Evolutionary conservation across 2,329 filamentous ascomycete genomes (phyloP).

Genomic region (Trichoderma sp.): DNA sequence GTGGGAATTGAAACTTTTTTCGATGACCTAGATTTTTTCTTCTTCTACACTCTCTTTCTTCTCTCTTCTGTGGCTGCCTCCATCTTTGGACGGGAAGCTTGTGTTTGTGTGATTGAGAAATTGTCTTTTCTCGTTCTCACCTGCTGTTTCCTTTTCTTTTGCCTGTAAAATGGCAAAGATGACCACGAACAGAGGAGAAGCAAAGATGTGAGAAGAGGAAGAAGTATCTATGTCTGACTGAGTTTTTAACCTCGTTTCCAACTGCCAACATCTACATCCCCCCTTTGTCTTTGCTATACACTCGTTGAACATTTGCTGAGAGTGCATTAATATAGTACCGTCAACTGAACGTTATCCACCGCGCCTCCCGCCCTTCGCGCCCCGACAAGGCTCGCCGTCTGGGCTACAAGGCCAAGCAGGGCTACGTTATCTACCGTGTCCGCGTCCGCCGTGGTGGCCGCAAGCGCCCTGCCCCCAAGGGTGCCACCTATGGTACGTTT

Average conservation of each 20-base stretch:
- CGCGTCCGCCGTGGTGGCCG: slow-evolving; percentile 98
- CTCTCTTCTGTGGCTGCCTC: neutral
- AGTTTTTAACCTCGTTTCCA: neutral
- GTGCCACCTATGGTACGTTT: slow-evolving; percentile 93
- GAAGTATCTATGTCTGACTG: neutral
- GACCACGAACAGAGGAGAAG: neutral
- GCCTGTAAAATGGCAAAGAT: neutral
- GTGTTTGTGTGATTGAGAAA: neutral
- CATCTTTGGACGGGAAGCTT: neutral
- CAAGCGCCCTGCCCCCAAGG: slow-evolving; percentile 95
- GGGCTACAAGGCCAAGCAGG: slow-evolving; percentile 99
- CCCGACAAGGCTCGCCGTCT: slow-evolving; percentile 99
- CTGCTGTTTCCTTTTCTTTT: neutral
- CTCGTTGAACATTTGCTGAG: slow-evolving; percentile 99
- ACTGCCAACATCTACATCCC: slow-evolving; percentile 20
- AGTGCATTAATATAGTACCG: slow-evolving; percentile 99
- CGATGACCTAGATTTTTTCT: slow-evolving; percentile 10
- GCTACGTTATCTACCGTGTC: slow-evolving; percentile 99
- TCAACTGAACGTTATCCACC: slow-evolving; percentile 99
- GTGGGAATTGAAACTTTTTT: slow-evolving; percentile 1
- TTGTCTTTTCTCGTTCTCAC: neutral
- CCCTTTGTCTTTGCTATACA: slow-evolving; percentile 72
- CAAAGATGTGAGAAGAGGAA: neutral
- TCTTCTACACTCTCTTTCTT: neutral
- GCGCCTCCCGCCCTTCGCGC: slow-evolving; percentile 94